Percentiles rank a stretch among this genome's conserved stretches.
phyloP scores from a whole-genome alignment of 2,329 filamentous ascomycete genomes.

The Pseudomassariella vexata region DNA sequence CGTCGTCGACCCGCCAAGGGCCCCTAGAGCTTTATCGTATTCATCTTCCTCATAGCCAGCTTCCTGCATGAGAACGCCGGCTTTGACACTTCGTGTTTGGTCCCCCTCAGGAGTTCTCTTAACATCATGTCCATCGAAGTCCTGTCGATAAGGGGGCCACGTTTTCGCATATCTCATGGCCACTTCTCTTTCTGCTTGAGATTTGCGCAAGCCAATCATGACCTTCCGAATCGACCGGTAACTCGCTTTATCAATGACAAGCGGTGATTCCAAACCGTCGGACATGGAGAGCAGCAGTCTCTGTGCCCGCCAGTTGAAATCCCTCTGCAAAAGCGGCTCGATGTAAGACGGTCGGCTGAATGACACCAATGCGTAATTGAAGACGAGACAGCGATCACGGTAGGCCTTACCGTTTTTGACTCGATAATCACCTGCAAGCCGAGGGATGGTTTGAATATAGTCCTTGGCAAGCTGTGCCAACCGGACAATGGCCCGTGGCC shows the following conservation, averaged over 20 bases:
- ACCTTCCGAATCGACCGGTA: conserved; percentile 51
- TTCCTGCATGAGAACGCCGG: conserved; percentile 48
- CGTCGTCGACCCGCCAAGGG: conserved; percentile 45
- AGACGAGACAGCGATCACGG: conserved; percentile 26
- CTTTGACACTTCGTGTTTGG: conserved; percentile 46
- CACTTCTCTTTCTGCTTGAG: conserved; percentile 40
- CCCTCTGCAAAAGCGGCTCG: conserved; percentile 29
- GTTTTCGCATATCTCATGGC: conserved; percentile 41
- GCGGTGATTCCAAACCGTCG: conserved; percentile 36
- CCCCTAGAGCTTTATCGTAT: conserved; percentile 42
- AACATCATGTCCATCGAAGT: conserved; percentile 56
- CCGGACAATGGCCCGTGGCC: conserved; percentile 20
- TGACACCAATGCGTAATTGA: conserved; percentile 32
- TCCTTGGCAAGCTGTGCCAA: conserved; percentile 22
- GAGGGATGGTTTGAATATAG: conserved; percentile 23
- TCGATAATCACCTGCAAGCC: conserved; percentile 7
- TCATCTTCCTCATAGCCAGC: conserved; percentile 45
- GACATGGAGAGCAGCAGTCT: conserved; percentile 47
- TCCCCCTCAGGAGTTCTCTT: conserved; percentile 43
- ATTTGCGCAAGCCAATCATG: conserved; percentile 48
- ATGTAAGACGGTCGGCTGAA: conserved; percentile 29
- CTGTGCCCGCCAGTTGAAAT: conserved; percentile 53
- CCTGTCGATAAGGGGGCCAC: conserved; percentile 56
- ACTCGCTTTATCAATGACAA: conserved; percentile 44
- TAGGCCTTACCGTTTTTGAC: conserved; percentile 14